Evolutionary conservation across 768 basidiomycete genomes (phyloP).

Genomic region (Termitomyces sp.): DNA sequence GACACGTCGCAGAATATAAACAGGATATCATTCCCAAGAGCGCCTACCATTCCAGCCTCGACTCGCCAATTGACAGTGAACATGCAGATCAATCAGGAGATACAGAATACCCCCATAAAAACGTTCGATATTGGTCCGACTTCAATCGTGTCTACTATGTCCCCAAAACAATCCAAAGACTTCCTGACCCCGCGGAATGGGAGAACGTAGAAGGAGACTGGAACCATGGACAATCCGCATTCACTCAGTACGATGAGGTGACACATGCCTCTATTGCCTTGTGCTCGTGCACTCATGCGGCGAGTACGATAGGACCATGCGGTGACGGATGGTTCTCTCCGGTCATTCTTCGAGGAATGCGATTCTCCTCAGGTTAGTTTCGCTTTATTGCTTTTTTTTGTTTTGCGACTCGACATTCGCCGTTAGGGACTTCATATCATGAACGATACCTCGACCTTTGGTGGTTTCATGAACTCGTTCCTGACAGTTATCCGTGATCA

Average conservation of each 20-base stretch:
- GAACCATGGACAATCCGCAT: slow-evolving; percentile 48
- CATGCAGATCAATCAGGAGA: slow-evolving; percentile 7
- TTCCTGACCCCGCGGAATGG: slow-evolving; percentile 59
- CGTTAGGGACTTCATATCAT: slow-evolving; percentile 67
- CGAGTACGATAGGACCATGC: slow-evolving; percentile 44
- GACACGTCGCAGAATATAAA: slow-evolving; percentile 43
- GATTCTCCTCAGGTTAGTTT: slow-evolving; percentile 66
- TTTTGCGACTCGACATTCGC: background rate
- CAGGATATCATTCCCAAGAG: slow-evolving; percentile 54
- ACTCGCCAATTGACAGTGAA: slow-evolving; percentile 20
- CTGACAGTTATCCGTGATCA: slow-evolving; percentile 66
- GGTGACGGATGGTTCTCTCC: slow-evolving; percentile 66
- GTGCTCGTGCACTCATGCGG: background rate
- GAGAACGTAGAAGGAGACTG: slow-evolving; percentile 55
- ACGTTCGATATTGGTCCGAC: slow-evolving; percentile 67
- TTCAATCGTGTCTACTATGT: slow-evolving; percentile 62
- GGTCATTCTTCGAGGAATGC: slow-evolving; percentile 72
- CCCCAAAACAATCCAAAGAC: slow-evolving; percentile 59
- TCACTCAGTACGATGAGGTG: slow-evolving; percentile 56
- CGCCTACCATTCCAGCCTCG: slow-evolving; percentile 47
- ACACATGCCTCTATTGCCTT: background rate
- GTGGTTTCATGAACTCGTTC: slow-evolving; percentile 59
- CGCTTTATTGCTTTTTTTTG: background rate
- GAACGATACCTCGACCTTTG: slow-evolving; percentile 60
- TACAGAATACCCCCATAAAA: slow-evolving; percentile 13